Conservation (phyloP, 345 rosid species). For the Alliaria petiolata region DNA sequence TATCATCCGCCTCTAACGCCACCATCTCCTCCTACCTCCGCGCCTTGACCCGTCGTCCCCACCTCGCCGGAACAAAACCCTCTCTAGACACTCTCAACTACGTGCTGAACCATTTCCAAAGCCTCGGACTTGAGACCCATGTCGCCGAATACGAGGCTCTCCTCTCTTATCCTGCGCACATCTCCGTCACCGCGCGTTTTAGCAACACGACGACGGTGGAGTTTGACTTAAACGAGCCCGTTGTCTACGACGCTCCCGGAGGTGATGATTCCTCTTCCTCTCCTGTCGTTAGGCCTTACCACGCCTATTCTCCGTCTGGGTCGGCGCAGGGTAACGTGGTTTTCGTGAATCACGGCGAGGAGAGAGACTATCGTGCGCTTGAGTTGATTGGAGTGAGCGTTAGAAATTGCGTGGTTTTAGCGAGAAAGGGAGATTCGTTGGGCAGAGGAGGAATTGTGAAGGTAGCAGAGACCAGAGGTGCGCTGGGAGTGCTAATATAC, state of each 20-base stretch:
- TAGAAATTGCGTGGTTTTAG: slow-evolving; percentile 58
- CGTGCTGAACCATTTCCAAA: slow-evolving; percentile 59
- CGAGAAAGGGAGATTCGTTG: slow-evolving; percentile 51
- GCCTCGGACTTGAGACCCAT: slow-evolving; percentile 54
- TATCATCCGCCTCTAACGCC: slow-evolving; percentile 64
- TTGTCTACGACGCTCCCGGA: slow-evolving; percentile 25
- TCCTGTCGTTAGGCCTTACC: slow-evolving; percentile 60
- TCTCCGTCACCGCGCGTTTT: slow-evolving; percentile 52
- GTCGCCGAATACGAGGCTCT: slow-evolving; percentile 49
- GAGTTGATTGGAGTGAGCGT: slow-evolving; percentile 57
- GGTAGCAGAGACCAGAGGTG: slow-evolving; percentile 64
- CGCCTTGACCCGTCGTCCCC: slow-evolving; percentile 66
- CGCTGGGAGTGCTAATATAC: slow-evolving; percentile 72
- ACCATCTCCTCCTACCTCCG: slow-evolving; percentile 80
- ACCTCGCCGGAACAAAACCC: slow-evolving; percentile 80
- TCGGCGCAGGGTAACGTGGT: slow-evolving; percentile 53
- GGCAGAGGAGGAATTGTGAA: slow-evolving; percentile 65
- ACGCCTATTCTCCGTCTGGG: slow-evolving; percentile 92
- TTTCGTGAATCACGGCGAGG: slow-evolving; percentile 71
- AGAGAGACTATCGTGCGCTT: slow-evolving; percentile 66
- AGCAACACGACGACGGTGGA: slow-evolving; percentile 40
- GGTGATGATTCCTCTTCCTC: not conserved
- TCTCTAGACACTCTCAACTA: slow-evolving; percentile 48
- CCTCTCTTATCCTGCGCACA: slow-evolving; percentile 64
- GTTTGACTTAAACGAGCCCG: slow-evolving; percentile 34